These are phyloP conservation scores for Amanita rubescens DNA, from an alignment of 768 basidiomycete genomes.

Conservation along the genomic window DNA sequence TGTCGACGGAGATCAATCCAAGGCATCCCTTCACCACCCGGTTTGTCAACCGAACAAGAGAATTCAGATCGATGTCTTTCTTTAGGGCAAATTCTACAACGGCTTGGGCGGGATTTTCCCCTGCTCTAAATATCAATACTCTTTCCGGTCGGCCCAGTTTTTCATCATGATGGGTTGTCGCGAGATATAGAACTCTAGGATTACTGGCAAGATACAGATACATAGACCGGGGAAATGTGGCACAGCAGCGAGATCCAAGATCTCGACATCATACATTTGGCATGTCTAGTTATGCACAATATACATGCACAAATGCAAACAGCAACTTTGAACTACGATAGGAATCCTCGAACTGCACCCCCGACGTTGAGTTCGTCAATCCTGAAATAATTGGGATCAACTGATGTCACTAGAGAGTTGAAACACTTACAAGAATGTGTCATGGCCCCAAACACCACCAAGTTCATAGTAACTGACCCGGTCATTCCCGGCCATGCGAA, in stretches of 20 bases:
- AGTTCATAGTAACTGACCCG: constrained; percentile 94
- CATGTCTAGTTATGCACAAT: not conserved
- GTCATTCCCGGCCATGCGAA: constrained; percentile 84
- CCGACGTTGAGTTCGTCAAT: constrained; percentile 87
- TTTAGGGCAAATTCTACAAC: constrained; percentile 82
- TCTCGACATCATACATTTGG: not conserved
- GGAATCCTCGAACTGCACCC: constrained; percentile 84
- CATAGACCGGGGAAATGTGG: constrained; percentile 39
- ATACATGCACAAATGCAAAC: not conserved
- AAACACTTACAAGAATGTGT: constrained; percentile 81
- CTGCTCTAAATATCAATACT: constrained; percentile 68
- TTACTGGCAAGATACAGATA: constrained; percentile 63
- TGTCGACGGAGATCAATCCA: constrained; percentile 69
- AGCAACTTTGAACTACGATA: constrained; percentile 36
- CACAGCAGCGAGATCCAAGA: not conserved
- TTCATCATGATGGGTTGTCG: constrained; percentile 64
- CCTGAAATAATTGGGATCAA: constrained; percentile 27
- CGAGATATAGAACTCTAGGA: constrained; percentile 67
- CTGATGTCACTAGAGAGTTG: not conserved
- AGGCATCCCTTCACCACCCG: constrained; percentile 77
- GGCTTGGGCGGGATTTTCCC: constrained; percentile 50
- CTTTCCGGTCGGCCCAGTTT: constrained; percentile 48
- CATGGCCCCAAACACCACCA: constrained; percentile 99
- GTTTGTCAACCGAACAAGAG: constrained; percentile 59
- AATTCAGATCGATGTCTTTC: constrained; percentile 60